Percentiles rank a stretch among this genome's conserved stretches.
phyloP scores from a whole-genome alignment of 2,329 filamentous ascomycete species.

The Talaromyces sp. region DNA sequence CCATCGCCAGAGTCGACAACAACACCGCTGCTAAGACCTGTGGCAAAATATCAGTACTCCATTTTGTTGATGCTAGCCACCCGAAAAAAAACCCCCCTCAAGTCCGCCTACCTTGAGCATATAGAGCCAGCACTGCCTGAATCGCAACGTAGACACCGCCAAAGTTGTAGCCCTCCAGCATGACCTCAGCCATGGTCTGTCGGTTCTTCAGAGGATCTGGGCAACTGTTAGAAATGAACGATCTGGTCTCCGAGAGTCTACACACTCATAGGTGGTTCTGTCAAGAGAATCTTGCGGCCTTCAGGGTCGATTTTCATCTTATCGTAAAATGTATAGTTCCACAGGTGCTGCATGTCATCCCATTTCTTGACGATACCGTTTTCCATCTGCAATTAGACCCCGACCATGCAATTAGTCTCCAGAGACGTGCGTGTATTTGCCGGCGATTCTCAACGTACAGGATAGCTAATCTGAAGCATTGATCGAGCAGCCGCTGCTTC shows the following conservation, averaged over 20 bases:
- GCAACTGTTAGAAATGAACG: slow-evolving; percentile 33
- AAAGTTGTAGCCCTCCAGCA: slow-evolving; percentile 97
- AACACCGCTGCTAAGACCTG: slow-evolving; percentile 85
- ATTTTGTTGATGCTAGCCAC: not conserved
- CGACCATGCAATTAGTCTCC: slow-evolving; percentile 2
- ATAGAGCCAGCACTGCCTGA: slow-evolving; percentile 91
- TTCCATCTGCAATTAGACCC: slow-evolving; percentile 67
- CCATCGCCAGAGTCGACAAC: slow-evolving; percentile 98
- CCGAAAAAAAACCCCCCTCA: slow-evolving; percentile 23
- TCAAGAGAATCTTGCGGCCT: slow-evolving; percentile 94
- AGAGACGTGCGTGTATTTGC: not conserved
- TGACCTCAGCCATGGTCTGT: slow-evolving; percentile 97
- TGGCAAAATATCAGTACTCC: not conserved
- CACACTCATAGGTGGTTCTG: slow-evolving; percentile 77
- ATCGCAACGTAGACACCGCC: slow-evolving; percentile 97
- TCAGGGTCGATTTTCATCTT: slow-evolving; percentile 90
- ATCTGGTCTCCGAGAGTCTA: not conserved
- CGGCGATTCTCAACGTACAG: slow-evolving; percentile 48
- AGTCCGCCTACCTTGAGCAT: slow-evolving; percentile 72
- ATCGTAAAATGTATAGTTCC: slow-evolving; percentile 98
- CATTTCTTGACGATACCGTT: slow-evolving; percentile 99
- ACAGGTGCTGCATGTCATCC: slow-evolving; percentile 99
- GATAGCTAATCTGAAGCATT: slow-evolving; percentile 98
- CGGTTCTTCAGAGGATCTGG: slow-evolving; percentile 85
- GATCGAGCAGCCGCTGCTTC: slow-evolving; percentile 92